phyloP scores from a whole-genome alignment of 2,329 filamentous ascomycete genomes.

The Sclerotinia spermophila region DNA sequence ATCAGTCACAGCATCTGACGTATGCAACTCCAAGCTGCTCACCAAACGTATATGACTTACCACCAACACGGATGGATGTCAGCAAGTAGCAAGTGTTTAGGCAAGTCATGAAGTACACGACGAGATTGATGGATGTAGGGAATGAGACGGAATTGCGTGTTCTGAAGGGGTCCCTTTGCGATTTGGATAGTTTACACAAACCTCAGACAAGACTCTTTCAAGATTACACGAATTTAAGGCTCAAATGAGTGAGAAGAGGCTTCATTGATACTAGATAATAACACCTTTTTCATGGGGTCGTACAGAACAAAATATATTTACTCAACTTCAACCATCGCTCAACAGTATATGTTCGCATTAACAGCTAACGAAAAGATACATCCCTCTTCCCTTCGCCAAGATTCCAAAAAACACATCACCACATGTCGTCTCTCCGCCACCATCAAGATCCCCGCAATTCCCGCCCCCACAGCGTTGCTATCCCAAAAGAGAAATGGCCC shows the following conservation, averaged over 20 bases:
- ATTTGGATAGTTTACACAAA: background rate
- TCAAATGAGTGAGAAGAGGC: background rate
- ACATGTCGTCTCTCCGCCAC: background rate
- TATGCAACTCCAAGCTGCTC: constrained; percentile 38
- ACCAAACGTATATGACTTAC: constrained; percentile 34
- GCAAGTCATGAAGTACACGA: constrained; percentile 38
- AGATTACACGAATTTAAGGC: background rate
- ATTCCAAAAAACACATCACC: background rate
- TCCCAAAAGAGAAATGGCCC: background rate
- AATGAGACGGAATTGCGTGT: constrained; percentile 39
- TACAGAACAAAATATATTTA: background rate
- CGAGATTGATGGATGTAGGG: constrained; percentile 37
- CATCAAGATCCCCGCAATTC: background rate
- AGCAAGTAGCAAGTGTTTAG: constrained; percentile 38
- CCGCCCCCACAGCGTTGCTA: constrained; percentile 1
- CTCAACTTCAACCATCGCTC: background rate
- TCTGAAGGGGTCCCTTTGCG: constrained; percentile 34
- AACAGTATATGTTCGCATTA: too few species aligned
- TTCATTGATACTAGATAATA: background rate
- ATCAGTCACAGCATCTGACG: constrained; percentile 27
- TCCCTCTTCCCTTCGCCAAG: background rate
- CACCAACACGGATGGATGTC: constrained; percentile 39
- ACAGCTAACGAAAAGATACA: background rate
- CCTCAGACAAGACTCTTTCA: constrained; percentile 6
- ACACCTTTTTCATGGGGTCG: background rate